Evolutionary conservation across 2,329 filamentous ascomycete species (phyloP).

Genomic region (Hypoxylon sp.): DNA sequence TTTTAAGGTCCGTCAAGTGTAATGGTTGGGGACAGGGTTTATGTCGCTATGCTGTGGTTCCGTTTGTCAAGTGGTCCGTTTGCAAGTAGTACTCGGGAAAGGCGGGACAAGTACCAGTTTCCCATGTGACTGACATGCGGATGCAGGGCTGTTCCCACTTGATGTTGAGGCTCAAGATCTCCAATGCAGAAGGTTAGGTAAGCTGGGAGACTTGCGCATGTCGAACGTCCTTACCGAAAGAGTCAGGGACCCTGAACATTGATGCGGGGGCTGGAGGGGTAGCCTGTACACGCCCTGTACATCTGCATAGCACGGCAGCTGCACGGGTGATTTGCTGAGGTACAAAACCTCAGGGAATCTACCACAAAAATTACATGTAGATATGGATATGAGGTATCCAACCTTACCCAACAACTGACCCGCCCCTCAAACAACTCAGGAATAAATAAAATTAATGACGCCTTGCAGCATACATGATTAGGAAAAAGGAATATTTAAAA

Average conservation of each 20-base stretch:
- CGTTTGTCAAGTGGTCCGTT: constrained; percentile 5
- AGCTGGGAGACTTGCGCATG: constrained; percentile 5
- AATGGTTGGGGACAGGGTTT: neutral
- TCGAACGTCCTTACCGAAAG: constrained; percentile 27
- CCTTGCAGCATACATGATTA: neutral
- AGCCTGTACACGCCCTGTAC: constrained; percentile 16
- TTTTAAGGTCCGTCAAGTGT: neutral
- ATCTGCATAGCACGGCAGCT: neutral
- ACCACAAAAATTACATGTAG: no score
- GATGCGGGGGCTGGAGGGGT: constrained; percentile 22
- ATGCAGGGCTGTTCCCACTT: constrained; percentile 14
- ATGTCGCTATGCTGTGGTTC: constrained; percentile 9
- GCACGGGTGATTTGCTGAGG: neutral
- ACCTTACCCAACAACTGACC: neutral
- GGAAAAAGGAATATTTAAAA: neutral
- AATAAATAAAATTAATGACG: neutral
- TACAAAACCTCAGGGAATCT: neutral
- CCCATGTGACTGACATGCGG: constrained; percentile 16
- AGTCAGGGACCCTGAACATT: constrained; percentile 26
- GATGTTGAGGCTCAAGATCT: constrained; percentile 41
- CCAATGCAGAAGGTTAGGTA: constrained; percentile 34
- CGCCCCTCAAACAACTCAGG: neutral
- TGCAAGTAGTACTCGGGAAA: constrained; percentile 6
- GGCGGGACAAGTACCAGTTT: neutral
- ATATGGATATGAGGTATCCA: neutral